Conservation (phyloP, 2,329 filamentous ascomycete species). For the Ambrosiella xylebori region DNA sequence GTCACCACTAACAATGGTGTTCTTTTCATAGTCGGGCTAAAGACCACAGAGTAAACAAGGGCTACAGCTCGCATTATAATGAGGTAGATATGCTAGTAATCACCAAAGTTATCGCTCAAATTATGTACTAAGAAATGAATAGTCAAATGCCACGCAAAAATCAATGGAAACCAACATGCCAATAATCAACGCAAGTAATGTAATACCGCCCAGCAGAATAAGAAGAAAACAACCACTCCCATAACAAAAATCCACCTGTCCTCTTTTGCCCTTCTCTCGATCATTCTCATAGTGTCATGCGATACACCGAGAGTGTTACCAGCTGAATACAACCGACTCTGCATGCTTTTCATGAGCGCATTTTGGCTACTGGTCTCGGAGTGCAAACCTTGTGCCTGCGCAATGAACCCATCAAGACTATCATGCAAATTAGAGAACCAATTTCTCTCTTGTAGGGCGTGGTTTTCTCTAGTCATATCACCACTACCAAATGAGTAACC, state of each 20-base stretch:
- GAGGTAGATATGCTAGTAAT: neutral
- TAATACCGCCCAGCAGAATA: constrained; percentile 82
- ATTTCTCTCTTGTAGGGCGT: constrained; percentile 74
- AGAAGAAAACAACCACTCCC: constrained; percentile 70
- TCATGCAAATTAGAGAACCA: constrained; percentile 71
- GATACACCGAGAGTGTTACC: constrained; percentile 87
- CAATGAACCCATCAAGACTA: constrained; percentile 86
- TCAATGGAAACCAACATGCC: neutral
- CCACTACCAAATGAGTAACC: constrained; percentile 29
- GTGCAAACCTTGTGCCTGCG: constrained; percentile 72
- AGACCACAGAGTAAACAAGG: neutral
- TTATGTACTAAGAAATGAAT: neutral
- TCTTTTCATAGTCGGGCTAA: constrained; percentile 46
- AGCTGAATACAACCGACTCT: constrained; percentile 76
- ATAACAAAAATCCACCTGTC: constrained; percentile 97
- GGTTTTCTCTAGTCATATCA: constrained; percentile 57
- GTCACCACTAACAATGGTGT: constrained; percentile 47
- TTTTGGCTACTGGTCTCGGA: constrained; percentile 75
- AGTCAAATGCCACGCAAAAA: constrained; percentile 13
- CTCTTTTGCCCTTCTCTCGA: constrained; percentile 77
- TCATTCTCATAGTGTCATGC: constrained; percentile 92
- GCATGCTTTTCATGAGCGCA: constrained; percentile 69
- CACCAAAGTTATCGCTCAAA: neutral
- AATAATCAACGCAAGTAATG: constrained; percentile 54
- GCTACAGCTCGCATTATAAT: neutral